Conservation (phyloP, 2,329 filamentous ascomycete genomes). For the Ophiognomonia clavigignenti-juglandacearum region DNA sequence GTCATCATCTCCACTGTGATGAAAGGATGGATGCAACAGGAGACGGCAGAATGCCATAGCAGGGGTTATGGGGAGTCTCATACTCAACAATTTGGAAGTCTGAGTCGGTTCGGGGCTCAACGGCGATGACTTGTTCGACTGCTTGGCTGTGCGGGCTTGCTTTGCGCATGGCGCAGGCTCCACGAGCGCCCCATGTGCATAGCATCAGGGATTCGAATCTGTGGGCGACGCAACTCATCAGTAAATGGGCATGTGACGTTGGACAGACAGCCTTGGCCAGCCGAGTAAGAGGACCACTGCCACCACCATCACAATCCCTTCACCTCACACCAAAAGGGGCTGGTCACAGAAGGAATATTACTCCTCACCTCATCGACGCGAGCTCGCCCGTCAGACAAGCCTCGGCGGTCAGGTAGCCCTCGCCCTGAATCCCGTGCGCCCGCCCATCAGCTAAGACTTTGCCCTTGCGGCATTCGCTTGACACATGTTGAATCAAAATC, state of each 20-base stretch:
- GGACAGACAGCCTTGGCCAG: no score
- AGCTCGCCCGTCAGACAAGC: constrained; percentile 45
- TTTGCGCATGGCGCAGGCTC: constrained; percentile 41
- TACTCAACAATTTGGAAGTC: constrained; percentile 54
- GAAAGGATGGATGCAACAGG: neutral
- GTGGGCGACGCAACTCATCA: constrained; percentile 12
- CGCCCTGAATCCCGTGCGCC: constrained; percentile 20
- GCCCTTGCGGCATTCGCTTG: neutral
- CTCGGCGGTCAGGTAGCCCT: constrained; percentile 34
- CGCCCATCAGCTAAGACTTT: constrained; percentile 1
- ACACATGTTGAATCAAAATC: no score
- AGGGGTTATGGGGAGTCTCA: neutral
- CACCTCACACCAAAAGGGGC: no score
- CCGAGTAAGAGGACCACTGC: neutral
- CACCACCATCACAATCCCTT: neutral
- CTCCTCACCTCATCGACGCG: constrained; percentile 41
- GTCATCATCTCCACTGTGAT: neutral
- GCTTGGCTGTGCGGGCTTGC: constrained; percentile 16
- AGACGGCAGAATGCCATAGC: constrained; percentile 18
- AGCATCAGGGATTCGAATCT: constrained; percentile 29
- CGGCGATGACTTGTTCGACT: constrained; percentile 15
- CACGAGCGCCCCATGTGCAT: constrained; percentile 41
- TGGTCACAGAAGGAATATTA: no score
- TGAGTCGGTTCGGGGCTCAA: constrained; percentile 25
- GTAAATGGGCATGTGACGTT: constrained; percentile 1